Conservation (phyloP, 2,329 filamentous ascomycete species). For the Falciphora oryzae region DNA sequence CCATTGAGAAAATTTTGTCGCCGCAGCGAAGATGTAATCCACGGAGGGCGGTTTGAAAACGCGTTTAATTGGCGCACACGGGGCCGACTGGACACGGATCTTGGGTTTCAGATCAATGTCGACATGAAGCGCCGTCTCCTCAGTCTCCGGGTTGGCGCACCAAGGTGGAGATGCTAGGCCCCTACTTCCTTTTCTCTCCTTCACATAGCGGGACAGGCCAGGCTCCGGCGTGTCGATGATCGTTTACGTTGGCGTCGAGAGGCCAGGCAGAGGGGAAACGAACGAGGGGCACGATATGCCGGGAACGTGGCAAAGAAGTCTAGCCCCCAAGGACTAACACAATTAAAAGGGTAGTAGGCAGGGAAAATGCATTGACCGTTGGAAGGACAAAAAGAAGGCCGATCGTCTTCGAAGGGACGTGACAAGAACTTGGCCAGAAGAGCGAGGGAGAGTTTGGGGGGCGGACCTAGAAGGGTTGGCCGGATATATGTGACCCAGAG, state of each 20-base stretch:
- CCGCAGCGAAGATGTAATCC: not conserved
- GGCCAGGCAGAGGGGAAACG: not conserved
- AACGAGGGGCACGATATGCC: not conserved
- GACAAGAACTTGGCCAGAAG: constrained; percentile 3
- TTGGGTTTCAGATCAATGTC: not conserved
- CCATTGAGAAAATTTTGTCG: not conserved
- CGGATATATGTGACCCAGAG: constrained; percentile 11
- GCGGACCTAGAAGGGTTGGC: constrained; percentile 4
- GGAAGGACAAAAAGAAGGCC: constrained; percentile 1
- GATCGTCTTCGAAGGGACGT: not conserved
- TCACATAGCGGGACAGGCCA: not conserved
- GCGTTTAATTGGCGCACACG: not conserved
- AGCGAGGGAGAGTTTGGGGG: not conserved
- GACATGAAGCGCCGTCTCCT: not conserved
- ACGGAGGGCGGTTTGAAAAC: not conserved
- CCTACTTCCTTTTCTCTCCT: not conserved
- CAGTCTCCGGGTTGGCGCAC: not conserved
- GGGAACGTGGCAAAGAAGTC: constrained; percentile 8
- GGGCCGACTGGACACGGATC: not conserved
- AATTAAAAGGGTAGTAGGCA: constrained; percentile 8
- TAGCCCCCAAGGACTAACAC: constrained; percentile 10
- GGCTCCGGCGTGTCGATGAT: not conserved
- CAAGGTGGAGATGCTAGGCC: constrained; percentile 7
- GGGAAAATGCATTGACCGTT: not conserved
- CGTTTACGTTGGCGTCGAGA: not conserved